These are phyloP conservation scores for Termitomyces heimii DNA, from an alignment of 768 basidiomycete genomes.

Conservation along the genomic window DNA sequence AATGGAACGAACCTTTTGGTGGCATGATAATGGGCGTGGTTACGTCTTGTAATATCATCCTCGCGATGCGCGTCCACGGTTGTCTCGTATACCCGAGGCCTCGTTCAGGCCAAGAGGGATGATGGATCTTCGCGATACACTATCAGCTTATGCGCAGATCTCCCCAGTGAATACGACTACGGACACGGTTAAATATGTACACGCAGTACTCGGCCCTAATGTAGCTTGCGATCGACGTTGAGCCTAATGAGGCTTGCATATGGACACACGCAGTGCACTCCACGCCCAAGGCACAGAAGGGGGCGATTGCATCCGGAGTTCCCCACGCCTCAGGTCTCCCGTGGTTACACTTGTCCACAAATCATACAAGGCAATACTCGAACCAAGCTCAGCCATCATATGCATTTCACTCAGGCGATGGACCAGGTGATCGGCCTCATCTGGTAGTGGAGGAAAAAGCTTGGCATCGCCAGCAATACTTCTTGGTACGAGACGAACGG, in stretches of 20 bases:
- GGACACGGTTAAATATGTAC: neutral
- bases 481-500: conserved; percentile 10
- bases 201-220: neutral
- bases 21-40: conserved; percentile 1
- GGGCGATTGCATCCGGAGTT: neutral
- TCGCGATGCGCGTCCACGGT: conserved; percentile 1
- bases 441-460: neutral
- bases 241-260: neutral
- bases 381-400: neutral
- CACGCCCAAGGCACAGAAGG: neutral
- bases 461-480: neutral
- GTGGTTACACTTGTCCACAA: neutral
- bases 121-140: neutral
- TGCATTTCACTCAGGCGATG: neutral
- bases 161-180: neutral
- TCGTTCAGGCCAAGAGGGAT: neutral
- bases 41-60: conserved; percentile 8
- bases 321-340: neutral
- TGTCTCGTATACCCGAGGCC: conserved; percentile 6
- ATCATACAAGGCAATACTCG: neutral
- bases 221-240: conserved; percentile 4
- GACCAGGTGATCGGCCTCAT: conserved; percentile 7
- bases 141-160: neutral
- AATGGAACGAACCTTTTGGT: conserved; percentile 3
- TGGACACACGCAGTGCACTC: neutral